A percentile compares a stretch with the other conserved stretches of the same genome.
These are phyloP conservation scores for Onygenales sp. DNA, from an alignment of 2,329 filamentous ascomycete genomes.

Conservation along the genomic window DNA sequence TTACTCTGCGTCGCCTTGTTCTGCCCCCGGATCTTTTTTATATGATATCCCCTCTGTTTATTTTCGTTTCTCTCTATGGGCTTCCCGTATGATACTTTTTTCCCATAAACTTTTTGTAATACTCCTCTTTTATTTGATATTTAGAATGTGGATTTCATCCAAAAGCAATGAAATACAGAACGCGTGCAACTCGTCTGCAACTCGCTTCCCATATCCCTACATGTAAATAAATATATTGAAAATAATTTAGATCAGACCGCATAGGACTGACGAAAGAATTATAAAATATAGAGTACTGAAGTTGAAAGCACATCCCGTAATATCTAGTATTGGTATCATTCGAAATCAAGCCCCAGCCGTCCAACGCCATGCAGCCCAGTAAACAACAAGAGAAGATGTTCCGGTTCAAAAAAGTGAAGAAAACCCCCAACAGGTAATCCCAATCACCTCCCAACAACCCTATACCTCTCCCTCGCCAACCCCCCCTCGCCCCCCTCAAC, in stretches of 20 bases:
- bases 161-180: background rate
- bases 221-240: no score
- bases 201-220: background rate
- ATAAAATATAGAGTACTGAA: no score
- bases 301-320: background rate
- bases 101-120: slow-evolving; percentile 9
- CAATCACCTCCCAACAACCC: slow-evolving; percentile 25
- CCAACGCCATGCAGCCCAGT: background rate
- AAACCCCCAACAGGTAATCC: background rate
- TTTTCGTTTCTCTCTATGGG: slow-evolving; percentile 5
- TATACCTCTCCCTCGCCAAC: slow-evolving; percentile 33
- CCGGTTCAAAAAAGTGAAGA: background rate
- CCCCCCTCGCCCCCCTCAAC: slow-evolving; percentile 36
- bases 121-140: slow-evolving; percentile 6
- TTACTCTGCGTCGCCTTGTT: slow-evolving; percentile 11
- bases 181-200: background rate
- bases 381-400: background rate
- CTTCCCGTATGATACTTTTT: background rate
- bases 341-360: background rate
- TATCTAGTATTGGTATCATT: background rate
- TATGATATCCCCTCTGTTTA: slow-evolving; percentile 37
- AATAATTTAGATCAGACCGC: no score
- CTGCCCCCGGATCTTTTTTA: slow-evolving; percentile 12
- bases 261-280: no score
- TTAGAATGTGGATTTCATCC: background rate